These are phyloP conservation scores for Murraya paniculata DNA, from an alignment of 345 rosid species.

Conservation along the genomic window DNA sequence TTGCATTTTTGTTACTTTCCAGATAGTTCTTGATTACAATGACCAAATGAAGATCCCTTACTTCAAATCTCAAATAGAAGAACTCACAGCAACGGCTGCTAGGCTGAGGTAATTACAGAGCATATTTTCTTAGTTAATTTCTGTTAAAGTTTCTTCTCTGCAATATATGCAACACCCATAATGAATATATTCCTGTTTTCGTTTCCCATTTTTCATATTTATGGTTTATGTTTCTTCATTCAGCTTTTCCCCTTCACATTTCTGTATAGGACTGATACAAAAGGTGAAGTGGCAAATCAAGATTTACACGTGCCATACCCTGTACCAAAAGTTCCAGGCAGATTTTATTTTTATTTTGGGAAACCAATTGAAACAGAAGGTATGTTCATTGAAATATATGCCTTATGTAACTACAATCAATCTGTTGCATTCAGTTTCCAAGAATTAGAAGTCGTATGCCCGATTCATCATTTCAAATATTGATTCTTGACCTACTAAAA, in stretches of 20 bases:
- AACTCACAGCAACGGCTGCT: background rate
- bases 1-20: constrained; percentile 9
- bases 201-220: background rate
- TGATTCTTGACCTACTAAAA: too few relatives aligned
- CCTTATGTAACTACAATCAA: too few relatives aligned
- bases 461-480: too few relatives aligned
- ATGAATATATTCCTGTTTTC: background rate
- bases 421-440: too few relatives aligned
- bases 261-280: constrained; percentile 26
- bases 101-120: constrained; percentile 29
- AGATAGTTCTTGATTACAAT: constrained; percentile 43
- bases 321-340: constrained; percentile 51
- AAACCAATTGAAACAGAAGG: constrained; percentile 51
- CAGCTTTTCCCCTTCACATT: background rate
- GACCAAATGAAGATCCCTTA: constrained; percentile 48
- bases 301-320: constrained; percentile 25
- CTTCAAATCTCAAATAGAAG: constrained; percentile 25
- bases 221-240: background rate
- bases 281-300: constrained; percentile 46
- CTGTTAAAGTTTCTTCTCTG: background rate
- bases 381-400: background rate
- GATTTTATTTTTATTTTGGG: constrained; percentile 47
- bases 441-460: too few relatives aligned
- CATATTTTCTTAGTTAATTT: background rate
- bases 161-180: background rate